These are phyloP conservation scores for Chlamydomonas sp. DNA, from an alignment of 139 green algal species.

Conservation along the genomic window DNA sequence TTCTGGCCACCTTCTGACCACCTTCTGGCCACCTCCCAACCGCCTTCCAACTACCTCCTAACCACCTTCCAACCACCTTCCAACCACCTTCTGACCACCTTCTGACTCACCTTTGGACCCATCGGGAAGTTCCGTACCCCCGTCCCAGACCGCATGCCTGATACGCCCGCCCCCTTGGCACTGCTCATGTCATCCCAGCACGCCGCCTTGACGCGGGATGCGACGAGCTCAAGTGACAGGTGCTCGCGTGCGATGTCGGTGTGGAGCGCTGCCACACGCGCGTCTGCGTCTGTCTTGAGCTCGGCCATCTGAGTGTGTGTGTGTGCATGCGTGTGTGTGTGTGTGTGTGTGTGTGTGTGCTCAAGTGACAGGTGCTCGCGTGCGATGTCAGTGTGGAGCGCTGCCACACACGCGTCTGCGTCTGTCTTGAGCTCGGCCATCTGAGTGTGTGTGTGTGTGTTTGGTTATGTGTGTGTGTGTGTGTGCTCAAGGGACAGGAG, in stretches of 20 bases:
- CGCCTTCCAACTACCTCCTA: too few species aligned
- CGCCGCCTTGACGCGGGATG: slow-evolving; percentile 12
- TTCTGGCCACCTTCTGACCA: too few species aligned
- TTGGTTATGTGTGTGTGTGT: too few species aligned
- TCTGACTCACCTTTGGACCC: too few species aligned
- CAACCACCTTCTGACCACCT: too few species aligned
- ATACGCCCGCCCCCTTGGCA: slow-evolving; percentile 16
- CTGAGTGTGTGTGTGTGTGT: too few species aligned
- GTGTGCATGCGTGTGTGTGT: too few species aligned
- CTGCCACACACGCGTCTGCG: slow-evolving; percentile 21
- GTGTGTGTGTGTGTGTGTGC: too few species aligned
- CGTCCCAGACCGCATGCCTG: background rate
- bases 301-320: too few species aligned
- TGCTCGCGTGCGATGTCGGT: slow-evolving; percentile 10
- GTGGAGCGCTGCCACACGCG: slow-evolving; percentile 18
- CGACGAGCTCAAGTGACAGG: slow-evolving; percentile 20
- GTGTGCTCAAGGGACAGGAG: slow-evolving; percentile 20
- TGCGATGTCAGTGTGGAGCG: slow-evolving; percentile 1
- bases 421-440: slow-evolving; percentile 23
- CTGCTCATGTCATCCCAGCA: slow-evolving; percentile 25
- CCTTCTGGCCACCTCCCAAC: too few species aligned
- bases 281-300: slow-evolving; percentile 23
- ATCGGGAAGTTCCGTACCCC: slow-evolving; percentile 31
- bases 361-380: slow-evolving; percentile 21
- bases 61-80: too few species aligned